Base-by-base conservation (phyloP, 306 rosid genomes). In the Corylus heterophylla region DNA sequence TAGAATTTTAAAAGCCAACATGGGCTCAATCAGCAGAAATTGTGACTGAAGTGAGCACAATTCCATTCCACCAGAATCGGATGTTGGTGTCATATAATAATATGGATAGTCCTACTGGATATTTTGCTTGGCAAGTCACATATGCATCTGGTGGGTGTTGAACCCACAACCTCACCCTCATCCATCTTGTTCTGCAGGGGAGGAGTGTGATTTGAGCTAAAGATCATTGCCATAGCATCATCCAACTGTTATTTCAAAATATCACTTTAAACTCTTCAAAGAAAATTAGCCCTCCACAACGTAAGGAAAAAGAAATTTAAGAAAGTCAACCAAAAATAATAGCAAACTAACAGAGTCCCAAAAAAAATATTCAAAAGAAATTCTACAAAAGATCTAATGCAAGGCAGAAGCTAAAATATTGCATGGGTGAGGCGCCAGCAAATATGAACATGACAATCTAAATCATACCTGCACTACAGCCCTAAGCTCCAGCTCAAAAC, bases 391-490 rank as follows among this genome's bases (percentile, higher is more conserved):
- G 37, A 75, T 35, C 51, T 56, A 50, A 12, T 31, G 50, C 66
- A 81, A 54, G 20, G 7, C 31, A 12, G 76, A 18, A 73, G 18
- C 7, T 10, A 54, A 11, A 20, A 45, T 25, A 39, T 45, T 49
- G 69, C 72, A 59, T 78, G 74, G 25, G 71, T 62, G 54, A 76
- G 69, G 66, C 73, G 64, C 76, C 51, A 70, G 66, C 35, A 76
- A 73, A 58, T 14, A 56, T 62, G 48, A 64, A 42, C 73, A 77
- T 51, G 62, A 84, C 29, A 64, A 76, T 76, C 48, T 27, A 84
- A 72, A 59, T 72, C 89, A 82, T 89, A 81, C 99, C 97, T 96
- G 98, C 82, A 96, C 13, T 49, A 96, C 93, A 86, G 99, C 98
- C 86, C 82, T 93, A 79, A 96, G 98, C 81, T 96, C 99, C 86